phyloP scores from a whole-genome alignment of 2,329 filamentous ascomycete genomes.

The Thielaviopsis ethacetica region DNA sequence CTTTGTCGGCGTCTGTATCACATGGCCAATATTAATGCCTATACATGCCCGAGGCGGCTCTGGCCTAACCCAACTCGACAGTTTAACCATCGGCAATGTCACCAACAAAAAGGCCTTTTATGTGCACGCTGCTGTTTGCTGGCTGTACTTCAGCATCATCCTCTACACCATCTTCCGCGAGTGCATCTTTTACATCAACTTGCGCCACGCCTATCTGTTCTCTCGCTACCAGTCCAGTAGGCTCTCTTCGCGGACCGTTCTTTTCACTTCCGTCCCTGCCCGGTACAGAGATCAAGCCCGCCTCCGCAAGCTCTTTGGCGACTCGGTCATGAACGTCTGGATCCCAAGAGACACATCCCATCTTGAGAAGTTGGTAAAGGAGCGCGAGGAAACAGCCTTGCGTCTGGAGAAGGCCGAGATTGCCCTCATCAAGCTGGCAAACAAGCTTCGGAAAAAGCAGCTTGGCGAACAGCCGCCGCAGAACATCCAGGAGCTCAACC shows the following conservation, averaged over 20 bases:
- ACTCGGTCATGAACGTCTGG: slow-evolving; percentile 71
- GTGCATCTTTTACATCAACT: slow-evolving; percentile 80
- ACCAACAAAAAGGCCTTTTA: slow-evolving; percentile 52
- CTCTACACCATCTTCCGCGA: slow-evolving; percentile 83
- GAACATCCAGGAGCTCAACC: neutral
- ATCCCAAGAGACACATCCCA: slow-evolving; percentile 56
- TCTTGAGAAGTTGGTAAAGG: slow-evolving; percentile 60
- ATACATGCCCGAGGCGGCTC: slow-evolving; percentile 70
- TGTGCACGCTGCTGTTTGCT: slow-evolving; percentile 66
- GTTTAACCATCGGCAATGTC: slow-evolving; percentile 29
- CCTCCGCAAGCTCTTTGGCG: slow-evolving; percentile 61
- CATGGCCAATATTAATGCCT: slow-evolving; percentile 72
- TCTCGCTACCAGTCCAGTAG: slow-evolving; percentile 69
- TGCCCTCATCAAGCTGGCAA: slow-evolving; percentile 59
- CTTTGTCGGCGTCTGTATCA: slow-evolving; percentile 63
- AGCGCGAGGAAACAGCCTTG: slow-evolving; percentile 58
- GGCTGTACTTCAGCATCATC: slow-evolving; percentile 74
- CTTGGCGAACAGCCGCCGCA: slow-evolving; percentile 2
- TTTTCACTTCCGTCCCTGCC: slow-evolving; percentile 76
- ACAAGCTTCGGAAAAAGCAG: slow-evolving; percentile 41
- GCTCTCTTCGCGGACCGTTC: slow-evolving; percentile 76
- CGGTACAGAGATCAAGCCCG: slow-evolving; percentile 59
- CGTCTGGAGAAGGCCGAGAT: slow-evolving; percentile 75
- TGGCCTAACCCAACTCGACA: slow-evolving; percentile 42
- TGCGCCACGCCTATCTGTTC: slow-evolving; percentile 86